Base-by-base conservation (phyloP, 345 rosid genomes). In the Rhodamnia rubescens region DNA sequence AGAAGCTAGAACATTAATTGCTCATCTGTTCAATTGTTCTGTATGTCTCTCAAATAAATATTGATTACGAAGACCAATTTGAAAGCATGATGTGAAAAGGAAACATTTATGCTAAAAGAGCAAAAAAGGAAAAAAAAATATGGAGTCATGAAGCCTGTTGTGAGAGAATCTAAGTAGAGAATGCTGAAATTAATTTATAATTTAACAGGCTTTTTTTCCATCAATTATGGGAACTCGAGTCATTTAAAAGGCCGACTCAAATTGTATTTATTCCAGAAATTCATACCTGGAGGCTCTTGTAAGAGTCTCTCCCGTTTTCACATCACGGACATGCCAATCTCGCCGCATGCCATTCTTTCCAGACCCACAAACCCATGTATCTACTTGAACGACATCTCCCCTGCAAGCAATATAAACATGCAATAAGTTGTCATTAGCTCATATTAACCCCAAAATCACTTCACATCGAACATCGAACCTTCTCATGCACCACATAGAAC, bases 331-430 rank as follows among this genome's bases (percentile, higher is more conserved):
- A 81, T 85, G 88, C 93, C 91, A 92, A 89, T 90, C 92, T 64
- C 93, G 91, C 42, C 91, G 90, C 93, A 92, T 90, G 32, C 91
- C 92, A 85, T 92, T 92, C 50, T 90, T 92, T 82, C 93, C 93
- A 57, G 92, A 90, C 29, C 85, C 87, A 87, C 90, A 86, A n/a
- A 86, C 90, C 93, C 92, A 92, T 13, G 92, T 89, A 58, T 92
- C 92, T 29, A 90, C 90, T 83, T 92, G 86, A 87, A 92, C 93
- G 29, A 86, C 90, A 87, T 92, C 93, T 84, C 91, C 93, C 93
- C 93, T 92, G 80, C 81, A 86, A 82, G 18, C 64, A 78, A 69
- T 40, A 36, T 36, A 36, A 69, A 18, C 26, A 64, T 16, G 9
- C 40, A 69, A 8, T 36, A 18, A 69, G 42, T 32, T 69, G 78